Conservation (phyloP, 2,329 filamentous ascomycete species). For the Pseudocercospora ulei region DNA sequence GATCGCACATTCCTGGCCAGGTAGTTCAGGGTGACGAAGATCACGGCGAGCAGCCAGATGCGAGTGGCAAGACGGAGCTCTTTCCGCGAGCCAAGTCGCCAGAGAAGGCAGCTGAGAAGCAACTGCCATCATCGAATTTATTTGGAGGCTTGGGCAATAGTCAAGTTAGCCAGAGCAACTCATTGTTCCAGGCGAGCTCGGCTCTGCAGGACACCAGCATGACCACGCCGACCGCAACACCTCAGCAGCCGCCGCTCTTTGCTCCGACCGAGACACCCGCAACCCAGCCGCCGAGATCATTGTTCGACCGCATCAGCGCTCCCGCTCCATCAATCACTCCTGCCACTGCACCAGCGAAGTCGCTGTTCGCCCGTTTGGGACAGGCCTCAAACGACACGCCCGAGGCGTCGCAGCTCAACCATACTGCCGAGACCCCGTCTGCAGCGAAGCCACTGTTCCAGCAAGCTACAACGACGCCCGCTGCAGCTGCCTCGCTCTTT, state of each 20-base stretch:
- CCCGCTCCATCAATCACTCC: constrained; percentile 5
- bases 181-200: constrained; percentile 12
- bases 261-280: constrained; percentile 13
- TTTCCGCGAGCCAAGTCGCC: constrained; percentile 11
- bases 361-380: constrained; percentile 4
- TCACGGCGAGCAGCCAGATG: constrained; percentile 9
- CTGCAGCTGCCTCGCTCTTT: constrained; percentile 13
- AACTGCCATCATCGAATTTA: constrained; percentile 5
- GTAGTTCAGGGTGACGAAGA: constrained; percentile 18
- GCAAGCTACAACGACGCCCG: background rate
- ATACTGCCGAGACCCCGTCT: constrained; percentile 14
- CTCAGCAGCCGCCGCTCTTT: constrained; percentile 20
- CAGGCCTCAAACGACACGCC: constrained; percentile 13
- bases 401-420: constrained; percentile 11
- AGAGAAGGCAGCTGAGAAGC: constrained; percentile 8
- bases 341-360: constrained; percentile 1
- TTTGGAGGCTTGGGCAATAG: constrained; percentile 11
- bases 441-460: constrained; percentile 15
- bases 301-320: constrained; percentile 19
- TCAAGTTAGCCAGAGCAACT: constrained; percentile 9
- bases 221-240: constrained; percentile 24
- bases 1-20: constrained; percentile 19
- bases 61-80: constrained; percentile 5
- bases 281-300: constrained; percentile 16
- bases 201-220: constrained; percentile 26